Evolutionary conservation across 2,329 filamentous ascomycete genomes (phyloP).

Genomic region (Calonectria hawksworthii): DNA sequence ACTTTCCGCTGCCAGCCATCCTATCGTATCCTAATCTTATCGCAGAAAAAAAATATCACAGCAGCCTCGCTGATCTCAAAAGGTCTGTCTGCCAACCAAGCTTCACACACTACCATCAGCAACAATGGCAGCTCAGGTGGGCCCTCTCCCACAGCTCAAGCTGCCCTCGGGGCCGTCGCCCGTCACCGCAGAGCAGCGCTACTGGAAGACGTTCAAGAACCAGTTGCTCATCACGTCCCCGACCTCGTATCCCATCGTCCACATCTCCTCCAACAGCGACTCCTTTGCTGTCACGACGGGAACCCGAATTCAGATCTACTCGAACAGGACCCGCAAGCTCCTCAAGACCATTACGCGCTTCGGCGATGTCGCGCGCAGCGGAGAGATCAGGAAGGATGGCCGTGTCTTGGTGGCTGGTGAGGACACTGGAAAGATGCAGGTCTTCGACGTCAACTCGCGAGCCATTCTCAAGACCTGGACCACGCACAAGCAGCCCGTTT

Average conservation of each 20-base stretch:
- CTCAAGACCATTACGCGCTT: conserved; percentile 96
- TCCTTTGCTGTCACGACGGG: conserved; percentile 96
- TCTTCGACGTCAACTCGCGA: conserved; percentile 90
- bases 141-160: conserved; percentile 84
- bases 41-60: conserved; percentile 48
- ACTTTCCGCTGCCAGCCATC: conserved; percentile 38
- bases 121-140: conserved; percentile 87
- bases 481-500: conserved; percentile 93
- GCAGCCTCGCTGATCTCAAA: conserved; percentile 24
- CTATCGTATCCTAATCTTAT: conserved; percentile 42
- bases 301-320: conserved; percentile 93
- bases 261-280: conserved; percentile 84
- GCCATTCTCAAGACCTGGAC: conserved; percentile 97
- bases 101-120: conserved; percentile 37
- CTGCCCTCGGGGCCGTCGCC: conserved; percentile 86
- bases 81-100: conserved; percentile 25
- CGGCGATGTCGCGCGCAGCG: conserved; percentile 89
- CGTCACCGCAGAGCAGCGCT: conserved; percentile 91
- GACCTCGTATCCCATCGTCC: conserved; percentile 89
- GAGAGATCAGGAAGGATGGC: conserved; percentile 89
- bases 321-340: conserved; percentile 89
- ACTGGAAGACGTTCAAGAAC: conserved; percentile 97
- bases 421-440: conserved; percentile 91
- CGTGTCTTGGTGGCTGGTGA: conserved; percentile 92
- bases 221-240: conserved; percentile 91